Evolutionary conservation across 768 basidiomycete species (phyloP).

Genomic region (Suillus variegatus): DNA sequence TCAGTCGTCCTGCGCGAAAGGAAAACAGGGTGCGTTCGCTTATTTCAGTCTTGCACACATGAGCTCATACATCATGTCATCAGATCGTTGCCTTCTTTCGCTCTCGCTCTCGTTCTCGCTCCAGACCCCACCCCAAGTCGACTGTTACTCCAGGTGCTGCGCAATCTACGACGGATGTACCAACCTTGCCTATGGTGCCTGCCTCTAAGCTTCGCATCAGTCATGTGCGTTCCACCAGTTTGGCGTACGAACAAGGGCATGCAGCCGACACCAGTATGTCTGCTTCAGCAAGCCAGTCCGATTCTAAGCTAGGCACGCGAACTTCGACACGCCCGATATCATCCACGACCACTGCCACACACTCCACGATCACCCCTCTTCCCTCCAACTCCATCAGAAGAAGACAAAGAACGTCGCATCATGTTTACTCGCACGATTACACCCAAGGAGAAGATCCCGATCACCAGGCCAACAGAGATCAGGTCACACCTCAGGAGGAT

Average conservation of each 20-base stretch:
- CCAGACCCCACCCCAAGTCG: slow-evolving; percentile 33
- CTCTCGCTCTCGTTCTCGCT: slow-evolving; percentile 55
- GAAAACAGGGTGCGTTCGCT: slow-evolving; percentile 46
- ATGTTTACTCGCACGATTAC: slow-evolving; percentile 18
- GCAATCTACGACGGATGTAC: slow-evolving; percentile 14
- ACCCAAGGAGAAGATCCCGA: slow-evolving; percentile 14
- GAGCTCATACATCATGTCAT: not conserved
- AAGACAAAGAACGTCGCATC: slow-evolving; percentile 18
- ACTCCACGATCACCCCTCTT: slow-evolving; percentile 59
- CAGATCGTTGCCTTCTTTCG: slow-evolving; percentile 65
- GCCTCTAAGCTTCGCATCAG: slow-evolving; percentile 9
- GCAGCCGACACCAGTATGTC: slow-evolving; percentile 14
- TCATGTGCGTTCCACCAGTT: slow-evolving; percentile 18
- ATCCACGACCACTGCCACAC: slow-evolving; percentile 62
- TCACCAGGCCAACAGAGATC: slow-evolving; percentile 14
- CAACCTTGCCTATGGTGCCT: slow-evolving; percentile 15
- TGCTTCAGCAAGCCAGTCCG: slow-evolving; percentile 18
- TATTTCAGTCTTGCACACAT: not conserved
- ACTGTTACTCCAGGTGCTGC: slow-evolving; percentile 7
- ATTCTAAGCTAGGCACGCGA: slow-evolving; percentile 44
- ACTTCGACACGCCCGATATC: slow-evolving; percentile 63
- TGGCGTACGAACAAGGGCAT: slow-evolving; percentile 9
- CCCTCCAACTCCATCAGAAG: slow-evolving; percentile 43
- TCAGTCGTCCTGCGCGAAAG: slow-evolving; percentile 23
- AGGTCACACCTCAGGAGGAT: slow-evolving; percentile 17